Evolutionary conservation across 306 rosid genomes (phyloP).

Genomic region (Malus fusca): DNA sequence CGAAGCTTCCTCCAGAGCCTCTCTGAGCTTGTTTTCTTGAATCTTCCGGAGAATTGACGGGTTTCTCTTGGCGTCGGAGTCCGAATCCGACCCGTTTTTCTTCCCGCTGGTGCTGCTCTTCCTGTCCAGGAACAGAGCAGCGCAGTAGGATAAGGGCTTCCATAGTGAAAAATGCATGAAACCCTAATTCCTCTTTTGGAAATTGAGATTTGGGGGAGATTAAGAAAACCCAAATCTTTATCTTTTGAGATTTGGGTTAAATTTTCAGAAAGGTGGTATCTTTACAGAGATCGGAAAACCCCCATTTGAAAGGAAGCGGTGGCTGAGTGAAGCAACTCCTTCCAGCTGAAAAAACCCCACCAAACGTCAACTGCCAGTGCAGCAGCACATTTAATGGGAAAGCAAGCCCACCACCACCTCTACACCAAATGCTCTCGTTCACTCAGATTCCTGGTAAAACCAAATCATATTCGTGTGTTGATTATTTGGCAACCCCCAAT

Average conservation of each 20-base stretch:
- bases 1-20: conserved; percentile 97
- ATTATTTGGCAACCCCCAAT: conserved; percentile 11
- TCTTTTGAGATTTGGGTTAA: conserved; percentile 11
- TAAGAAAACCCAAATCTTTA: conserved; percentile 12
- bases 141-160: conserved; percentile 30
- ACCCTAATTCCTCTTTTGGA: not conserved
- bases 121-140: conserved; percentile 30
- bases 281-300: not conserved
- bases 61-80: conserved; percentile 37
- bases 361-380: conserved; percentile 9
- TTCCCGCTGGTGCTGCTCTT: conserved; percentile 61
- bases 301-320: not conserved
- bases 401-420: conserved; percentile 20
- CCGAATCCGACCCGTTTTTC: conserved; percentile 38
- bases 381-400: conserved; percentile 32
- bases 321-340: not conserved
- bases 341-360: not conserved
- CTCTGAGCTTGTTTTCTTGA: conserved; percentile 87
- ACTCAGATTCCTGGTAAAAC: conserved; percentile 24
- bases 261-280: not conserved
- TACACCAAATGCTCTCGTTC: conserved; percentile 23
- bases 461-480: conserved; percentile 28
- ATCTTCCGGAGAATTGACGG: conserved; percentile 66
- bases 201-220: not conserved
- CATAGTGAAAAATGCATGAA: conserved; percentile 34